phyloP scores from a whole-genome alignment of 371 early-diverging fungal species.

The Globomyces sp. region DNA sequence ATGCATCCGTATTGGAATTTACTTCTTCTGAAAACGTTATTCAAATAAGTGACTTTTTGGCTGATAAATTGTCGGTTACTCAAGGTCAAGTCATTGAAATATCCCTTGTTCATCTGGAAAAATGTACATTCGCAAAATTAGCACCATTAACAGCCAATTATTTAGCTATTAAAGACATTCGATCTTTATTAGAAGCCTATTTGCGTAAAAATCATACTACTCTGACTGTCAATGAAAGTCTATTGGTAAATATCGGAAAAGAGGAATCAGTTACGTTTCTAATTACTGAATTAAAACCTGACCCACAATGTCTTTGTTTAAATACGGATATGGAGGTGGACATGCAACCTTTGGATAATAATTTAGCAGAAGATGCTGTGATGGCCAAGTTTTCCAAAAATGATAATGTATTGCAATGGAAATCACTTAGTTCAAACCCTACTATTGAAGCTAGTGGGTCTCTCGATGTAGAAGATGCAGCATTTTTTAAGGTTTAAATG shows the following conservation, averaged over 20 bases:
- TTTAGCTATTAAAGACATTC: constrained; percentile 64
- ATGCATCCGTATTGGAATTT: constrained; percentile 3
- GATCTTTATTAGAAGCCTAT: constrained; percentile 65
- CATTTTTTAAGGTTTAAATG: too few species aligned
- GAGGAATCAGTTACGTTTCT: constrained; percentile 53
- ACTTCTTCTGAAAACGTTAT: not conserved
- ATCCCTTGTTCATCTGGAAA: constrained; percentile 47
- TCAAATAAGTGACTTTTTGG: not conserved
- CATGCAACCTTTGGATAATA: constrained; percentile 40
- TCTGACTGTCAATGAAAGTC: constrained; percentile 64
- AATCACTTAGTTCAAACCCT: too few species aligned
- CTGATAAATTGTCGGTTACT: not conserved
- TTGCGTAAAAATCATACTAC: constrained; percentile 72
- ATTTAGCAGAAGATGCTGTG: too few species aligned
- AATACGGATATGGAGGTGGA: constrained; percentile 87
- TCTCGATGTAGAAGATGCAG: too few species aligned
- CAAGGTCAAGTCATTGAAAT: not conserved
- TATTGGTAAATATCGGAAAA: constrained; percentile 53
- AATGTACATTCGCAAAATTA: constrained; percentile 69
- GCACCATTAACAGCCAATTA: constrained; percentile 61
- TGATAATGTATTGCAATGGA: too few species aligned
- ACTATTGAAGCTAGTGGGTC: too few species aligned
- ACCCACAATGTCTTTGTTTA: constrained; percentile 63
- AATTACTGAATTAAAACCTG: constrained; percentile 68
- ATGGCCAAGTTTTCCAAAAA: too few species aligned